A percentile compares a stretch with the other conserved stretches of the same genome.
Evolutionary conservation across 345 rosid genomes (phyloP).

Genomic region (Atalantia buxifolia): DNA sequence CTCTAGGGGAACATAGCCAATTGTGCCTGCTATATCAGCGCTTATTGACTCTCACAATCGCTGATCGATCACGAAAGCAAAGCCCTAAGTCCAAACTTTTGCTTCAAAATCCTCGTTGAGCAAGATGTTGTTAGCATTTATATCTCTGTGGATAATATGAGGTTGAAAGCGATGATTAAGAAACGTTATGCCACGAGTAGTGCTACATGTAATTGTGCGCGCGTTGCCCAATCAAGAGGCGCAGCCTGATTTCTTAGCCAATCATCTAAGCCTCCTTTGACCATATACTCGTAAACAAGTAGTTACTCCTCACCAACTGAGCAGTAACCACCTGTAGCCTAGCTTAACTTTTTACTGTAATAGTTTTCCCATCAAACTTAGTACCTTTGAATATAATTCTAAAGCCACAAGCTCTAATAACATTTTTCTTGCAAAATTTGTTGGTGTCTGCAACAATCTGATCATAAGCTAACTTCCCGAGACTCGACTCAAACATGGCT

Average conservation of each 20-base stretch:
- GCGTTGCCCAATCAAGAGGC: constrained; percentile 20
- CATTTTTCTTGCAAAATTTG: constrained; percentile 73
- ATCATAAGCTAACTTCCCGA: constrained; percentile 58
- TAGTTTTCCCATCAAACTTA: constrained; percentile 47
- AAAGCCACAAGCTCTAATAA: constrained; percentile 85
- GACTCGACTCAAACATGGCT: constrained; percentile 83
- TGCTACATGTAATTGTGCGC: no score
- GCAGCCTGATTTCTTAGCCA: constrained; percentile 71
- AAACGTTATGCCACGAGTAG: background rate
- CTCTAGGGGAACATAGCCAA: constrained; percentile 91
- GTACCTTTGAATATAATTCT: constrained; percentile 84
- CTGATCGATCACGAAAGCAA: constrained; percentile 83
- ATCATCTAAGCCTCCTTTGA: constrained; percentile 78
- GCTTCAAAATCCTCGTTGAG: constrained; percentile 70
- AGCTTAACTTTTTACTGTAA: constrained; percentile 86
- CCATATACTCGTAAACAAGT: constrained; percentile 91
- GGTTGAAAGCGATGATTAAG: constrained; percentile 85
- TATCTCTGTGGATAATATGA: constrained; percentile 83
- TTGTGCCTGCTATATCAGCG: constrained; percentile 77
- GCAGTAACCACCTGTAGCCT: constrained; percentile 83
- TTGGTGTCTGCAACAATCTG: constrained; percentile 78
- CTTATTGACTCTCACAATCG: constrained; percentile 90
- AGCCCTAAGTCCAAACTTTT: constrained; percentile 82
- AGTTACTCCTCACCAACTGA: constrained; percentile 74
- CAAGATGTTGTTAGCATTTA: constrained; percentile 88